Evolutionary conservation across 257 asterid genomes (phyloP).

Genomic region (Forsythia viridissima): DNA sequence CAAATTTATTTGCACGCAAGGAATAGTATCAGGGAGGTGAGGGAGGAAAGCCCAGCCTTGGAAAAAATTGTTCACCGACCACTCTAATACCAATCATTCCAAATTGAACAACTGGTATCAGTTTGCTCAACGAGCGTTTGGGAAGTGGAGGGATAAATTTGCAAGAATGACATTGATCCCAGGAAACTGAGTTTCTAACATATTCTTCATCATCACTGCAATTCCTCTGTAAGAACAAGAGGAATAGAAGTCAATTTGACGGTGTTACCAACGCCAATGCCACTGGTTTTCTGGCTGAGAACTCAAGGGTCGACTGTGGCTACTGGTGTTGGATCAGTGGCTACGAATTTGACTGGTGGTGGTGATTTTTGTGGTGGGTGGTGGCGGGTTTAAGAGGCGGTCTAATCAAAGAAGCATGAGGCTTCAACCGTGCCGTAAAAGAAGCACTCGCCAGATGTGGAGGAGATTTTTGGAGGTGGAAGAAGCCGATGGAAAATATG

Average conservation of each 20-base stretch:
- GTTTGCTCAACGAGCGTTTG: constrained; percentile 79
- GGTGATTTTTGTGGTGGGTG: constrained; percentile 46
- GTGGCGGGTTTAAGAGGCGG: constrained; percentile 66
- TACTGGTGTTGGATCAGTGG: constrained; percentile 48
- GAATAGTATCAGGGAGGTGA: constrained; percentile 88
- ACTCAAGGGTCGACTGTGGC: constrained; percentile 49
- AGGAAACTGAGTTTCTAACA: constrained; percentile 88
- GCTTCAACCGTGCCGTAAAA: no score
- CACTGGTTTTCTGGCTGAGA: constrained; percentile 68
- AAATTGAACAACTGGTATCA: constrained; percentile 80
- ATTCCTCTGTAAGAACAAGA: constrained; percentile 97
- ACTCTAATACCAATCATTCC: constrained; percentile 76
- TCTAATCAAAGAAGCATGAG: no score
- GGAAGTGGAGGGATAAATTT: constrained; percentile 92
- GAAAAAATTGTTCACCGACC: no score
- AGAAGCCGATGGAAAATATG: no score
- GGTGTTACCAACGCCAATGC: constrained; percentile 77
- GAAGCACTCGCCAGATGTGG: no score
- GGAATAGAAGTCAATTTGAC: constrained; percentile 83
- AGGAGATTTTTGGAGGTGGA: no score
- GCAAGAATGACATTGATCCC: constrained; percentile 82
- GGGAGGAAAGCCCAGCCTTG: constrained; percentile 66
- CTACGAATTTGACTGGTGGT: constrained; percentile 35
- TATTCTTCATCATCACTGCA: constrained; percentile 90
- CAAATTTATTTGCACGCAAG: constrained; percentile 81